phyloP scores from a whole-genome alignment of 1,284 basidiomycete species.

The Irpex sp. region DNA sequence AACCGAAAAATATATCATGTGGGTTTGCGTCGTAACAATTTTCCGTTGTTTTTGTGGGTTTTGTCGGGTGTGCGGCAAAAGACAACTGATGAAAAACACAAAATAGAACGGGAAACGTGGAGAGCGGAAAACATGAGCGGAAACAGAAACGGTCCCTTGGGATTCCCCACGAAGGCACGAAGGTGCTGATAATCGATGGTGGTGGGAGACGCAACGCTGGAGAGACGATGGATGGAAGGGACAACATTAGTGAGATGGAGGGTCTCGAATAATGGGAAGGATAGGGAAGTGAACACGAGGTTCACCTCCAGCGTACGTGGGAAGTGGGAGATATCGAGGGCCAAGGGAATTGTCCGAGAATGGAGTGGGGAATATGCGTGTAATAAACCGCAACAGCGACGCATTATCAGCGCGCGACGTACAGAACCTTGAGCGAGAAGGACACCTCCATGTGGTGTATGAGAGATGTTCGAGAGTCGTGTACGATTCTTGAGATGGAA shows the following conservation, averaged over 20 bases:
- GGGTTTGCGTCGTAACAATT: conserved; percentile 31
- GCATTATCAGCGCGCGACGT: conserved; percentile 15
- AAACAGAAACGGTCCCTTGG: conserved; percentile 12
- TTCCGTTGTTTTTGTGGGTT: conserved; percentile 46
- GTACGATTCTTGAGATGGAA: conserved; percentile 6
- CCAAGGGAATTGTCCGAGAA: background rate
- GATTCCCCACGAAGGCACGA: background rate
- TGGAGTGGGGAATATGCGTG: background rate
- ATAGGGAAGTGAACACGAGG: conserved; percentile 26
- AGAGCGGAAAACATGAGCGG: conserved; percentile 19
- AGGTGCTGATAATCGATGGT: background rate
- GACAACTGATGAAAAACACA: conserved; percentile 4
- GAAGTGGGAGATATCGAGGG: conserved; percentile 17
- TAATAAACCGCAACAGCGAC: conserved; percentile 11
- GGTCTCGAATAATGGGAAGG: conserved; percentile 22
- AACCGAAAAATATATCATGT: conserved; percentile 21
- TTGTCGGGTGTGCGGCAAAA: conserved; percentile 4
- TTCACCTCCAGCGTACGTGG: conserved; percentile 15
- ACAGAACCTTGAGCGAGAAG: conserved; percentile 9
- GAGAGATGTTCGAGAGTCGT: background rate
- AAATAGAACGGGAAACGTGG: conserved; percentile 11
- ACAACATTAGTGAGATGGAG: conserved; percentile 28
- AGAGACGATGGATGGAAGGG: conserved; percentile 18
- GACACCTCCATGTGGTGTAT: conserved; percentile 3
- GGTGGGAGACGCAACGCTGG: conserved; percentile 19